Evolutionary conservation across 441 rosid species (phyloP).

Genomic region (Dalechampia spathulata): DNA sequence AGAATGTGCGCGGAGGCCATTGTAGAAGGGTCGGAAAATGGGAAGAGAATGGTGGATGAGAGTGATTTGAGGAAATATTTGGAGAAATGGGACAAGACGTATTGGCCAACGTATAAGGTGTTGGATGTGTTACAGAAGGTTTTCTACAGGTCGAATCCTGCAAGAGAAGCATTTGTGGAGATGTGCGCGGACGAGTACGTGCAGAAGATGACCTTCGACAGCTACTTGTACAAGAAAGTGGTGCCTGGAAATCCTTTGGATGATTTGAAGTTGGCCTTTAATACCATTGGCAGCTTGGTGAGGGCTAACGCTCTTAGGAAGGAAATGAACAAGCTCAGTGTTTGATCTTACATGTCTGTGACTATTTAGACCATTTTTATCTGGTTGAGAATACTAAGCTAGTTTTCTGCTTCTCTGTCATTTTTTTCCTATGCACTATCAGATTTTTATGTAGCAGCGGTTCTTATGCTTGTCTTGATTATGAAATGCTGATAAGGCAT

Average conservation of each 20-base stretch:
- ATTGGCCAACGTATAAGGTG: conserved; percentile 91
- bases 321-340: conserved; percentile 79
- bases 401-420: too few species aligned
- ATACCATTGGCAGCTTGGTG: conserved; percentile 91
- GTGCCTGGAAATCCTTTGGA: conserved; percentile 80
- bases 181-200: conserved; percentile 89
- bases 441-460: too few species aligned
- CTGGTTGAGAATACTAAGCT: background rate
- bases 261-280: conserved; percentile 81
- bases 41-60: conserved; percentile 85
- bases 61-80: conserved; percentile 84
- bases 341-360: conserved; percentile 18
- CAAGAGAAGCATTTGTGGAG: conserved; percentile 88
- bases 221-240: conserved; percentile 79
- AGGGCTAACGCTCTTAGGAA: conserved; percentile 81
- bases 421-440: too few species aligned
- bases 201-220: conserved; percentile 94
- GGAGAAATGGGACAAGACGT: conserved; percentile 95
- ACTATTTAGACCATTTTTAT: background rate
- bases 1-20: conserved; percentile 94
- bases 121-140: conserved; percentile 83
- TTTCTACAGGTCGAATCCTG: conserved; percentile 83
- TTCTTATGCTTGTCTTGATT: too few species aligned
- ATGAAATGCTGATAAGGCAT: too few species aligned
- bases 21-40: conserved; percentile 69